Evolutionary conservation across 2,329 filamentous ascomycete species (phyloP).

Genomic region (Exophiala oligosperma): DNA sequence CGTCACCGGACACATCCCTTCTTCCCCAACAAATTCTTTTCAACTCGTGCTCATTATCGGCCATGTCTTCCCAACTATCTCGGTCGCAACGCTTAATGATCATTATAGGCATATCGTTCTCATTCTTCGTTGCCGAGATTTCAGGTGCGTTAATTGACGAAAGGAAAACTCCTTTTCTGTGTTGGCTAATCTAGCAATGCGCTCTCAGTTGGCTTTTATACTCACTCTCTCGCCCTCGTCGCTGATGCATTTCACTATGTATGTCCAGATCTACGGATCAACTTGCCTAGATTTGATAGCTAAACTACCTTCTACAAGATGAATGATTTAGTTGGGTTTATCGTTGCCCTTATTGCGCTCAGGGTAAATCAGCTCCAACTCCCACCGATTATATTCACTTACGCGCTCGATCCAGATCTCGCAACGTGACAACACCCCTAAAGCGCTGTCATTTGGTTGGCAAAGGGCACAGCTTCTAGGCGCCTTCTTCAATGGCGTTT

Average conservation of each 20-base stretch:
- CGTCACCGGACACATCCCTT: too few relatives aligned
- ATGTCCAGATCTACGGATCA: too few relatives aligned
- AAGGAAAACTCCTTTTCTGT: neutral
- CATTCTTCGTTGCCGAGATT: neutral
- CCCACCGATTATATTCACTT: too few relatives aligned
- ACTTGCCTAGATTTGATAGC: too few relatives aligned
- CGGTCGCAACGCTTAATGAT: neutral
- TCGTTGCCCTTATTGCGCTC: neutral
- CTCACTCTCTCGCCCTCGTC: neutral
- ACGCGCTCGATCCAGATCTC: constrained; percentile 57
- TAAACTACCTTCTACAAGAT: neutral
- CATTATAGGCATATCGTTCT: neutral
- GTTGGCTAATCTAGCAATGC: neutral
- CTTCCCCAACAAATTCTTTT: too few relatives aligned
- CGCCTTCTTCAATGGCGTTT: constrained; percentile 78
- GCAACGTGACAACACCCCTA: constrained; percentile 56
- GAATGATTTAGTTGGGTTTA: neutral
- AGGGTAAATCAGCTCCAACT: neutral
- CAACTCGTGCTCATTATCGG: too few relatives aligned
- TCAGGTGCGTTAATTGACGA: neutral
- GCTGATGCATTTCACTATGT: neutral
- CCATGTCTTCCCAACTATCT: neutral
- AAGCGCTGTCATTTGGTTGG: constrained; percentile 71
- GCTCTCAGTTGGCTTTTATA: neutral
- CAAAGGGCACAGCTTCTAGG: constrained; percentile 69